Base-by-base conservation (phyloP, 2,329 filamentous ascomycete species). In the Fusarium mexicanum region DNA sequence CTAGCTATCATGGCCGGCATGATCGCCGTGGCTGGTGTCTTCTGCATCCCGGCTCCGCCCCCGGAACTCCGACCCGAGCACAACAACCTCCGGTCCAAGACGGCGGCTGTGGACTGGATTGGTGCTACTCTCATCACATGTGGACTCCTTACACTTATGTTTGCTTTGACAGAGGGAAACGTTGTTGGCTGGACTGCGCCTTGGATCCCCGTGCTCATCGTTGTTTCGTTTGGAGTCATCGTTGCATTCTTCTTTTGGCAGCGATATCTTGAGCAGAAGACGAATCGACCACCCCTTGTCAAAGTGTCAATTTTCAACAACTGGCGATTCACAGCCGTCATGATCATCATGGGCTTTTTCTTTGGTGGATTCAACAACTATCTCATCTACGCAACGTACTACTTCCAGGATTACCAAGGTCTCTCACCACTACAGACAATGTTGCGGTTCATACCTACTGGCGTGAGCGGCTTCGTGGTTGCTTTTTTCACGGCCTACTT, bases 311-410 rank as follows among this genome's bases (percentile, higher is more conserved):
- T 92, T 43, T 93, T 93, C 80, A 83, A 83, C 46, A 91, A 88
- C 78, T 79, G 81, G 10, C 86, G 85, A 12, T 92, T 93, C 77
- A 88, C 86, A 40, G 88, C 90, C 12, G 91, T 90, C 22, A 90
- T 93, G 84, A 78, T 87, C 38, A 89, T 92, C 74, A 92, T 93
- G 87, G 85, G 85, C 1, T 80, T 93, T 4, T 93, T 93, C 82
- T 93, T 91, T 76, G 87, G 88, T 24, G 85, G 86, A 5, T 94
- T 93, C 83, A 93, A 92, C 82, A 91, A 91, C 79, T 92, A 87
- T 74, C 82, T 93, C 44, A 85, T 93, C 69, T 92, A 88, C 75
- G 88, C 90, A 3, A 94, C 92, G 9, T 93, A 91, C 80, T 92
- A 89, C 81, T 93, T 89, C 81, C 92, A 94, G 80, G 87, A 91